Evolutionary conservation across 108 stramenopile genomes (phyloP).

Genomic region (Aurantiochytrium sp.): DNA sequence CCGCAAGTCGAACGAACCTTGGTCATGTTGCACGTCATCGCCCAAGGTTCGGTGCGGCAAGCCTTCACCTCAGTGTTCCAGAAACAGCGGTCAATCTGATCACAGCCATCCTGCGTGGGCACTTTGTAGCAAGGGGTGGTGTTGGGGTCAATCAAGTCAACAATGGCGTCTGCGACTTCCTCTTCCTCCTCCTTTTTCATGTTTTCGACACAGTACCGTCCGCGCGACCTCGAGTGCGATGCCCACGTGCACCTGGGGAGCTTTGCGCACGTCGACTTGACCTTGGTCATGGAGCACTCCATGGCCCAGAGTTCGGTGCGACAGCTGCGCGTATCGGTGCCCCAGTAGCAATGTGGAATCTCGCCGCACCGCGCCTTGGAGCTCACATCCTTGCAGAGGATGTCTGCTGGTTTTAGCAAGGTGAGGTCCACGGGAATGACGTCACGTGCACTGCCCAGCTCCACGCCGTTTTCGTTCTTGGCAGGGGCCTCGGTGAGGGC

Average conservation of each 20-base stretch:
- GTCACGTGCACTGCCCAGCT: neutral
- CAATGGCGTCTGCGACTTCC: neutral
- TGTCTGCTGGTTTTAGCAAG: neutral
- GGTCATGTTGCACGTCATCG: conserved; percentile 12
- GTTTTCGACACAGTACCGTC: neutral
- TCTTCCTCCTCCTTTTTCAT: neutral
- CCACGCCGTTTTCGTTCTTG: neutral
- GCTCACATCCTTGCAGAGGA: neutral
- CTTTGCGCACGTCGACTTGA: neutral
- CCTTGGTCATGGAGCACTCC: conserved; percentile 13
- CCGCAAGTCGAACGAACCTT: neutral
- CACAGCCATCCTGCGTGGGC: neutral
- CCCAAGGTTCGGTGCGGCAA: neutral
- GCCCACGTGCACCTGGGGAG: neutral
- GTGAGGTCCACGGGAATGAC: neutral
- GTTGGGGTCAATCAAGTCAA: neutral
- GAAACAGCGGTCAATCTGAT: neutral
- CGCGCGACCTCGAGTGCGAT: neutral
- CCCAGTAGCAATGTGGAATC: neutral
- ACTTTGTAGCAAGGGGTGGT: neutral
- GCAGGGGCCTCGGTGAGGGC: neutral
- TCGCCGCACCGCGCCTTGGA: neutral
- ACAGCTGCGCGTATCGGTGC: neutral
- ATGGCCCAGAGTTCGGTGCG: neutral
- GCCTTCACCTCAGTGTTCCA: neutral